phyloP scores from a whole-genome alignment of 73 alveolate species.

The Paramecium sexaurelia region DNA sequence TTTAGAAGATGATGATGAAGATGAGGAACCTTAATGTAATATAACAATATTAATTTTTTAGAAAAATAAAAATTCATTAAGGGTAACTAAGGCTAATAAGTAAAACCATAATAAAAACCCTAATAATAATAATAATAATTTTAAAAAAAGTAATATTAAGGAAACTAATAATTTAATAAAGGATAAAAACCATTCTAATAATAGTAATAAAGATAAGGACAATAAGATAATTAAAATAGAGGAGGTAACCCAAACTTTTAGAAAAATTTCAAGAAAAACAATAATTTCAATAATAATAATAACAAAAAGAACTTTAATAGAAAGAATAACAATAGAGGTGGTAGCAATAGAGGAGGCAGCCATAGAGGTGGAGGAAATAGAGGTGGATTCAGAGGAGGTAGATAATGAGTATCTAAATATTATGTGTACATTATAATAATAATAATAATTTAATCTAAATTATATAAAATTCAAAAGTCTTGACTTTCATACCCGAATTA shows the following conservation, averaged over 20 bases:
- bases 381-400: conserved; percentile 41
- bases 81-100: conserved; percentile 33
- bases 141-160: background rate
- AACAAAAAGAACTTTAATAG: background rate
- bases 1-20: conserved; percentile 69
- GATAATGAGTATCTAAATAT: conserved; percentile 1
- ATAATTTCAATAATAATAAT: background rate
- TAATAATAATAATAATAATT: background rate
- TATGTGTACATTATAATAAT: background rate
- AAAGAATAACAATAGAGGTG: background rate
- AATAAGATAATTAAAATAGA: background rate
- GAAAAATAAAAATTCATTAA: background rate
- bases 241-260: background rate
- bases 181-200: conserved; percentile 33
- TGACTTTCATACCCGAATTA: too few relatives aligned
- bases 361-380: too few relatives aligned
- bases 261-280: background rate
- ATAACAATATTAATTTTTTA: background rate
- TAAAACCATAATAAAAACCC: background rate
- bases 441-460: too few relatives aligned
- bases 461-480: too few relatives aligned
- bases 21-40: background rate
- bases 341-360: background rate
- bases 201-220: background rate
- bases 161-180: background rate